These are phyloP conservation scores for Erigeron philadelphicus DNA, from an alignment of 140 eudicot species.

Conservation along the genomic window DNA sequence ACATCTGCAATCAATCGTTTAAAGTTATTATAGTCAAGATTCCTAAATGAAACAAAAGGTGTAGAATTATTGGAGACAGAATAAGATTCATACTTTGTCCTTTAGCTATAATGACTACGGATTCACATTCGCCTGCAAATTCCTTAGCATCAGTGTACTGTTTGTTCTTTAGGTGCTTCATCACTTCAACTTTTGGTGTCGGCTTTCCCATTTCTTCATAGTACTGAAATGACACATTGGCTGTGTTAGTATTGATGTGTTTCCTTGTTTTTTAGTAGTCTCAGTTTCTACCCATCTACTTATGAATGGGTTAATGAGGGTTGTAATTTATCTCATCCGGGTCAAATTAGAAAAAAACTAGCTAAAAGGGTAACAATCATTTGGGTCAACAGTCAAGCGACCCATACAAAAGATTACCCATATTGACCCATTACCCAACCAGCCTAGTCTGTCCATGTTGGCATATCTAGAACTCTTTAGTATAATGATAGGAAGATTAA, in stretches of 20 bases:
- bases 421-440: background rate
- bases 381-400: background rate
- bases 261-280: background rate
- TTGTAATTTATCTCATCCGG: background rate
- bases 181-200: slow-evolving; percentile 85
- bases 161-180: slow-evolving; percentile 65
- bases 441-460: background rate
- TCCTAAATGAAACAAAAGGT: background rate
- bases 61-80: background rate
- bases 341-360: background rate
- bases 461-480: background rate
- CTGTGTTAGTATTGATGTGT: background rate
- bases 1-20: slow-evolving; percentile 49
- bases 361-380: background rate
- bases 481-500: background rate
- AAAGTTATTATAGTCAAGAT: slow-evolving; percentile 1
- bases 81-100: slow-evolving; percentile 69
- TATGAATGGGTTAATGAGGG: background rate
- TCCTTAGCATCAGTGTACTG: slow-evolving; percentile 86
- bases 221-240: slow-evolving; percentile 42
- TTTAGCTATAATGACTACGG: slow-evolving; percentile 92
- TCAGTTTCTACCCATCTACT: background rate
- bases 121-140: slow-evolving; percentile 90
- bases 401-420: background rate
- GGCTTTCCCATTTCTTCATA: slow-evolving; percentile 97